Percentiles rank a stretch among this genome's conserved stretches.
phyloP scores from a whole-genome alignment of 768 basidiomycete genomes.

The Leucogyrophana mollusca region DNA sequence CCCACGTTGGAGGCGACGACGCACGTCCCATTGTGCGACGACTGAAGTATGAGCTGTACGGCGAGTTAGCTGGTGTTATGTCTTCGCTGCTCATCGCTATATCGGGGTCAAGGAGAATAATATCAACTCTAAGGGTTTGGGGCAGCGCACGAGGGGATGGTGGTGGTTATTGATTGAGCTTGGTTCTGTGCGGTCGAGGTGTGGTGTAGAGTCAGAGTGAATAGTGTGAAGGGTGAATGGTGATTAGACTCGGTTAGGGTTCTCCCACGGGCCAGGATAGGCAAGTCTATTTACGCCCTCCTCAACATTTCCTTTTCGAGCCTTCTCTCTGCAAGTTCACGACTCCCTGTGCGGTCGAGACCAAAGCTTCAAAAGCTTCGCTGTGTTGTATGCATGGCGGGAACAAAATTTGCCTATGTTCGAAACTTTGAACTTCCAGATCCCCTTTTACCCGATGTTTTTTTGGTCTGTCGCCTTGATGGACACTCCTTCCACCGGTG shows the following conservation, averaged over 20 bases:
- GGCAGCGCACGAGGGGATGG: conserved; percentile 1
- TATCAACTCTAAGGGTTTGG: conserved; percentile 4
- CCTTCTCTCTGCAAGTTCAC: not conserved
- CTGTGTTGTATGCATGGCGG: conserved; percentile 64
- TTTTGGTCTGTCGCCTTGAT: conserved; percentile 84
- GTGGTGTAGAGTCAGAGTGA: conserved; percentile 13
- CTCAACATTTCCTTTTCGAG: conserved; percentile 1
- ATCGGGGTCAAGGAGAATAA: conserved; percentile 3
- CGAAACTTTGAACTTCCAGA: conserved; percentile 88
- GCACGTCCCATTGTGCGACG: conserved; percentile 77
- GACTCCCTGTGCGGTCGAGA: not conserved
- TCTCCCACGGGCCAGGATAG: not conserved
- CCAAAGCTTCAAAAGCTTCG: not conserved
- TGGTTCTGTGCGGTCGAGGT: conserved; percentile 6
- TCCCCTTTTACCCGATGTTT: conserved; percentile 77
- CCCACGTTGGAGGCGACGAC: conserved; percentile 84
- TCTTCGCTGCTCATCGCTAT: conserved; percentile 18
- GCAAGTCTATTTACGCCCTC: conserved; percentile 1
- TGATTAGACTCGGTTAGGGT: not conserved
- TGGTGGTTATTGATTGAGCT: not conserved
- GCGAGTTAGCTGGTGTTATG: conserved; percentile 21
- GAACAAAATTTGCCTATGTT: conserved; percentile 91
- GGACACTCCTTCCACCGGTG: conserved; percentile 94
- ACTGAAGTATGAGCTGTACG: conserved; percentile 41
- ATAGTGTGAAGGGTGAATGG: conserved; percentile 15